Percentiles rank a stretch among this genome's conserved stretches.
phyloP scores from a whole-genome alignment of 2,329 filamentous ascomycete species.

The Fusarium tjaetaba region DNA sequence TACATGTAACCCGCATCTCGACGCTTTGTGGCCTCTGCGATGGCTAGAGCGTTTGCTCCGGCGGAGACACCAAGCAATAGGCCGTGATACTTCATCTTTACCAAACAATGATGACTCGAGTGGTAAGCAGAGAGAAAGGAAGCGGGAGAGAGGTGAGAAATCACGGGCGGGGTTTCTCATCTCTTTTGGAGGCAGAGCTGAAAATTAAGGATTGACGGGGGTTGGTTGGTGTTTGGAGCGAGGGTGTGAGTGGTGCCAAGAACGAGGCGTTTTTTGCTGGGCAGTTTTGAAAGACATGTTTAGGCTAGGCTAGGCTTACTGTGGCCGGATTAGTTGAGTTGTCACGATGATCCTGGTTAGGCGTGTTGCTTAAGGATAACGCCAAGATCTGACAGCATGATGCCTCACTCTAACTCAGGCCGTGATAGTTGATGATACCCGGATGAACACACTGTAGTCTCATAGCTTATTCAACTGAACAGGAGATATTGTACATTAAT shows the following conservation, averaged over 20 bases:
- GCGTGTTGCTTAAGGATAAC: background rate
- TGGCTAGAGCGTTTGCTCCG: background rate
- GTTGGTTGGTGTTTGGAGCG: background rate
- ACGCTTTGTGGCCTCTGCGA: conserved; percentile 14
- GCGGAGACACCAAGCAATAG: background rate
- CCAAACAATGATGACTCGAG: background rate
- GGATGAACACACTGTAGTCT: background rate
- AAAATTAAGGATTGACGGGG: background rate
- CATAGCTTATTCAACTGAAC: background rate
- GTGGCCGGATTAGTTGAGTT: background rate
- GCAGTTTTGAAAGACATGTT: background rate
- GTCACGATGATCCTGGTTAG: conserved; percentile 2
- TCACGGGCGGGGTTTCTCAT: conserved; percentile 12
- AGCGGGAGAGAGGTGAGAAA: background rate
- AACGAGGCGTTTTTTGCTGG: background rate
- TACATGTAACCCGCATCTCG: conserved; percentile 3
- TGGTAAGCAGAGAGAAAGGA: background rate
- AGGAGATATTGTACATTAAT: too few relatives aligned
- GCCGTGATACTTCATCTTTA: background rate
- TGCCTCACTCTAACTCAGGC: too few relatives aligned
- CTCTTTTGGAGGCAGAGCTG: conserved; percentile 10
- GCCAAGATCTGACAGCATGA: background rate
- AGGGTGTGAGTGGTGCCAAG: conserved; percentile 22
- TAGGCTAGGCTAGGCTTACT: background rate
- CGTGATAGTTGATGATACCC: background rate